Percentiles rank a stretch among this genome's conserved stretches.
Conservation (phyloP, 2,329 filamentous ascomycete genomes). For the Aspergillus candidus region DNA sequence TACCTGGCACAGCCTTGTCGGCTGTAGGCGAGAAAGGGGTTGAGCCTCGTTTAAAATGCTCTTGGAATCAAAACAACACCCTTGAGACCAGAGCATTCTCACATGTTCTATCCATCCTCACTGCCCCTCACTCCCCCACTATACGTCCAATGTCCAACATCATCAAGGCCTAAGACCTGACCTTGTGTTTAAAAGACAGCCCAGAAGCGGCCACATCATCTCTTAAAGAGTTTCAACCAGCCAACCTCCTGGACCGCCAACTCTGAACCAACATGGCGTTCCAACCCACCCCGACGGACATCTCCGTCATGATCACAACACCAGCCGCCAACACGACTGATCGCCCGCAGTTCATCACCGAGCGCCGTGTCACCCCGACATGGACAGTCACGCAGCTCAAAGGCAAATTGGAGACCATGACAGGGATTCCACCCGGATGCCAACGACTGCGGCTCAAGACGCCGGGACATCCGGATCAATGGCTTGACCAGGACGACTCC, state of each 20-base stretch:
- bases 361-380: constrained; percentile 84
- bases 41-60: too few relatives aligned
- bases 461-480: constrained; percentile 52
- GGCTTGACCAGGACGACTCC: constrained; percentile 65
- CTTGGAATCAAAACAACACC: too few relatives aligned
- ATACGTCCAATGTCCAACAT: too few relatives aligned
- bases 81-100: too few relatives aligned
- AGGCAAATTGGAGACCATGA: constrained; percentile 83
- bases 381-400: constrained; percentile 86
- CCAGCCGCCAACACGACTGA: constrained; percentile 15
- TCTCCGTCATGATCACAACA: constrained; percentile 36
- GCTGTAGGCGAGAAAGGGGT: too few relatives aligned
- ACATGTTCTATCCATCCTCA: too few relatives aligned
- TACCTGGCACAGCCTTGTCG: too few relatives aligned
- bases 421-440: constrained; percentile 74
- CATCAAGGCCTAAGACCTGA: too few relatives aligned
- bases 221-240: too few relatives aligned
- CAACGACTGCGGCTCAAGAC: constrained; percentile 71
- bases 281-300: constrained; percentile 33
- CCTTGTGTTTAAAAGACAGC: too few relatives aligned
- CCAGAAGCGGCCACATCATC: too few relatives aligned
- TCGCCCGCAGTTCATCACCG: constrained; percentile 54
- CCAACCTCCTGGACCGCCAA: background rate
- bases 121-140: too few relatives aligned
- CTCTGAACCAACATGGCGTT: constrained; percentile 25